Evolutionary conservation across 2,329 filamentous ascomycete genomes (phyloP).

Genomic region (Dothiorella sarmentorum): DNA sequence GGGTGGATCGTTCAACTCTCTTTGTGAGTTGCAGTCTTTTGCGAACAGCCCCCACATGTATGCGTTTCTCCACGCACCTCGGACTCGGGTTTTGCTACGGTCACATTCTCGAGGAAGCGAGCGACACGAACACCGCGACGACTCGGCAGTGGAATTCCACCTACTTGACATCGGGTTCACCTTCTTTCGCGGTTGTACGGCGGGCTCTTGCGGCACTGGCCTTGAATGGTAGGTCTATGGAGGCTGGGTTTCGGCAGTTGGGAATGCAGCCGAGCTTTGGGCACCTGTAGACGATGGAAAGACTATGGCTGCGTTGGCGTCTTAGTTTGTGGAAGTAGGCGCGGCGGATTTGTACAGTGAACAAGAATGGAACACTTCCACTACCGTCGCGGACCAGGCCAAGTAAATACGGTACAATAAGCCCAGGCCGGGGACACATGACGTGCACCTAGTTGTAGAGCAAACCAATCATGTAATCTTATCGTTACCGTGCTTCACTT

Average conservation of each 20-base stretch:
- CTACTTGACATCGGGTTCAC: background rate
- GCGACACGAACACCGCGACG: background rate
- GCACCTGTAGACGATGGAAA: background rate
- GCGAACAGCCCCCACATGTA: no score
- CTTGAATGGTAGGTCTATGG: background rate
- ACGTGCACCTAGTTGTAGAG: background rate
- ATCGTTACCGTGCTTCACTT: constrained; percentile 17
- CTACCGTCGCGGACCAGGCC: background rate
- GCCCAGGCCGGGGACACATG: constrained; percentile 6
- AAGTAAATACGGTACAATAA: background rate
- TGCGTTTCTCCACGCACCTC: background rate
- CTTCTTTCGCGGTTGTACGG: background rate
- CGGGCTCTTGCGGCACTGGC: background rate
- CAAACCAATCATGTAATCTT: constrained; percentile 19
- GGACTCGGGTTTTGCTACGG: background rate
- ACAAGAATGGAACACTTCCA: background rate
- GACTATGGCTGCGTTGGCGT: background rate
- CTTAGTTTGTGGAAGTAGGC: background rate
- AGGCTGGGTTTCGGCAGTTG: background rate
- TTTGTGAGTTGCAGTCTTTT: no score
- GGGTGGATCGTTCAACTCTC: no score
- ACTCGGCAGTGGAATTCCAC: background rate
- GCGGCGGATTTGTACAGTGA: background rate
- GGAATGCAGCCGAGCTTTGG: background rate
- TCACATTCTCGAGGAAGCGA: background rate